phyloP scores from a whole-genome alignment of 805 yeast species.

The Metschnikowia dekortorum region DNA sequence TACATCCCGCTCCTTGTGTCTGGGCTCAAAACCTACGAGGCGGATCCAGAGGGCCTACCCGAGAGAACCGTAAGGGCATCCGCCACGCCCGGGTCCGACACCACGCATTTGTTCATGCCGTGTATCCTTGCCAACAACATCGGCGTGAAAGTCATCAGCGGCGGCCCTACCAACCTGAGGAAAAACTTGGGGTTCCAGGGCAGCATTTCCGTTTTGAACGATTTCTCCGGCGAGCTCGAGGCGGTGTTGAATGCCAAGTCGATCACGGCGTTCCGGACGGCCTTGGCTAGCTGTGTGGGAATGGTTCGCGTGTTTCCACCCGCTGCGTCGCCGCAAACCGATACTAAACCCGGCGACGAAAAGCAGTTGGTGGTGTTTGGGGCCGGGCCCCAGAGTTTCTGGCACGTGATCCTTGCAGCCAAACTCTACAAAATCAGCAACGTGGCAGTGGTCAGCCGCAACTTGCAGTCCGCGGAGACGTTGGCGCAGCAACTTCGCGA shows the following conservation, averaged over 20 bases:
- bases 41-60: conserved; percentile 46
- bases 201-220: conserved; percentile 47
- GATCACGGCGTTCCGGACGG: conserved; percentile 65
- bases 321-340: neutral
- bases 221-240: conserved; percentile 43
- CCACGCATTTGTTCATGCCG: conserved; percentile 62
- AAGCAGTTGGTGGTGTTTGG: conserved; percentile 46
- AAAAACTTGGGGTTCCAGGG: conserved; percentile 54
- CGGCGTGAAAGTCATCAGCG: conserved; percentile 59
- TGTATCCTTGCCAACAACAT: conserved; percentile 48
- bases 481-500: conserved; percentile 21
- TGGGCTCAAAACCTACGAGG: conserved; percentile 39
- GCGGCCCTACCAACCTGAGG: conserved; percentile 37
- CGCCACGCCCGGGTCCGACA: conserved; percentile 25
- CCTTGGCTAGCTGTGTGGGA: conserved; percentile 50
- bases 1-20: conserved; percentile 35
- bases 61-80: conserved; percentile 46
- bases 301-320: conserved; percentile 28
- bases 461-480: conserved; percentile 35
- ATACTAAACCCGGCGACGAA: conserved; percentile 12
- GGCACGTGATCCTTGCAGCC: conserved; percentile 52
- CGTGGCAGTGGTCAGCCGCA: conserved; percentile 46
- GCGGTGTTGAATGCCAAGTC: conserved; percentile 57
- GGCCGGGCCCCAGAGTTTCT: conserved; percentile 58
- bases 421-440: conserved; percentile 33